Conservation (phyloP, 768 basidiomycete genomes). For the Psilocybe sp. region DNA sequence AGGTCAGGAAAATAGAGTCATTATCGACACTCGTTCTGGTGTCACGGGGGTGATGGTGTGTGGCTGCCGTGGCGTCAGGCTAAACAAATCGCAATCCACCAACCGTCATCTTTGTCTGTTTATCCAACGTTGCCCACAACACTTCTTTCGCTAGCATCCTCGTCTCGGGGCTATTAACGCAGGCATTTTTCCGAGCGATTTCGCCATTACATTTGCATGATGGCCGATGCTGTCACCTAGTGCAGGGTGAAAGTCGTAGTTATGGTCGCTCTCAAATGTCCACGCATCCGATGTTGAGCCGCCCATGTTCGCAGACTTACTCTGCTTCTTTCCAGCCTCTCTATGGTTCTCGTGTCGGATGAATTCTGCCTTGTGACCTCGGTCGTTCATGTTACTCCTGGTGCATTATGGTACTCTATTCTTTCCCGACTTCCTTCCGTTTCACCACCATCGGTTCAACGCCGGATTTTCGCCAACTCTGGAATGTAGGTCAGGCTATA, state of each 20-base stretch:
- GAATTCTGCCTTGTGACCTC: constrained; percentile 29
- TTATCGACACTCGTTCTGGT: too few relatives aligned
- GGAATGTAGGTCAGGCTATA: constrained; percentile 15
- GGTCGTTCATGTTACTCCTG: constrained; percentile 3
- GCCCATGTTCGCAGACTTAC: neutral
- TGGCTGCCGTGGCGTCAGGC: neutral
- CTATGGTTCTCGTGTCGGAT: constrained; percentile 15
- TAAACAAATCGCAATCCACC: neutral
- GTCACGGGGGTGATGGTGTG: too few relatives aligned
- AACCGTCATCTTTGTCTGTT: neutral
- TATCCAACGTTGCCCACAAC: neutral
- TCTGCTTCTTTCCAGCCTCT: neutral
- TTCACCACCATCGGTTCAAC: constrained; percentile 27
- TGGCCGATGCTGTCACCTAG: too few relatives aligned
- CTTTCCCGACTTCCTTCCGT: constrained; percentile 28
- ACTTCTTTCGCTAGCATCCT: neutral
- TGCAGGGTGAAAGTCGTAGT: too few relatives aligned
- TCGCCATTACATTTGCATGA: too few relatives aligned
- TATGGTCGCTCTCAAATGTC: neutral
- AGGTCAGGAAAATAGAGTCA: too few relatives aligned
- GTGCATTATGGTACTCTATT: neutral
- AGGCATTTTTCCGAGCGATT: too few relatives aligned
- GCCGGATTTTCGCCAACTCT: constrained; percentile 29
- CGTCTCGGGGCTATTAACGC: too few relatives aligned
- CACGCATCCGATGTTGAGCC: constrained; percentile 19